These are phyloP conservation scores for Schizothecium vesticola DNA, from an alignment of 495 filamentous ascomycete genomes.

Conservation along the genomic window DNA sequence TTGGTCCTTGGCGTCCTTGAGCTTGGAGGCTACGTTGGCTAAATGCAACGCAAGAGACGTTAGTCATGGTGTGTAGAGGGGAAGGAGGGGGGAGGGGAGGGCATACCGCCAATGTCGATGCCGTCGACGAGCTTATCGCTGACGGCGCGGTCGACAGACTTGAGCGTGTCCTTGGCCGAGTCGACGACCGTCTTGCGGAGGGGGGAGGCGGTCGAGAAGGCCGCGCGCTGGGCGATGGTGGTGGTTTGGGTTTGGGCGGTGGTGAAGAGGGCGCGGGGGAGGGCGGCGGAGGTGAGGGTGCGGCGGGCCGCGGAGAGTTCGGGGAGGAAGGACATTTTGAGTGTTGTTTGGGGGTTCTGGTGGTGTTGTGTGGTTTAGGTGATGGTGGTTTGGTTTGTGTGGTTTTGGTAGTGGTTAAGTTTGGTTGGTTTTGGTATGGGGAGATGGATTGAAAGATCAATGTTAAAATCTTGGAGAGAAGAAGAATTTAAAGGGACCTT, in stretches of 20 bases:
- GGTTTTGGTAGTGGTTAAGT: not conserved
- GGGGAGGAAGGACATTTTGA: constrained; percentile 48
- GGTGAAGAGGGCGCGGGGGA: constrained; percentile 14
- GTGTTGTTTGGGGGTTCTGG: constrained; percentile 10
- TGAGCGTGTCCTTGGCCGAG: constrained; percentile 46
- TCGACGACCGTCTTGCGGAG: constrained; percentile 42
- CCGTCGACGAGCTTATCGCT: constrained; percentile 52
- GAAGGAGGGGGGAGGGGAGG: not conserved
- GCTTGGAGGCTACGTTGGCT: constrained; percentile 44
- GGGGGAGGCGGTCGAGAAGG: constrained; percentile 40
- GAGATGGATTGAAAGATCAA: not conserved
- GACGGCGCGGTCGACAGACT: constrained; percentile 47
- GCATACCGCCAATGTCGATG: constrained; percentile 48
- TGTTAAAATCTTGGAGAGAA: not conserved
- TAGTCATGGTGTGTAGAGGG: constrained; percentile 10
- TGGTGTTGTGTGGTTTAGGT: constrained; percentile 4
- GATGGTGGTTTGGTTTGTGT: not conserved
- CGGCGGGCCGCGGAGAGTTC: constrained; percentile 32
- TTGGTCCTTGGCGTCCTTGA: constrained; percentile 33
- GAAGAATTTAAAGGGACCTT: not conserved
- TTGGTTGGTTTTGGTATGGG: not conserved
- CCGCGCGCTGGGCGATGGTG: constrained; percentile 27
- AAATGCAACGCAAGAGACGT: not conserved
- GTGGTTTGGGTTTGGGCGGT: constrained; percentile 21
- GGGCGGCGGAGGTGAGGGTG: not conserved